Evolutionary conservation across 805 yeast species (phyloP).

Genomic region (Saccharomycopsis synnaedendra): DNA sequence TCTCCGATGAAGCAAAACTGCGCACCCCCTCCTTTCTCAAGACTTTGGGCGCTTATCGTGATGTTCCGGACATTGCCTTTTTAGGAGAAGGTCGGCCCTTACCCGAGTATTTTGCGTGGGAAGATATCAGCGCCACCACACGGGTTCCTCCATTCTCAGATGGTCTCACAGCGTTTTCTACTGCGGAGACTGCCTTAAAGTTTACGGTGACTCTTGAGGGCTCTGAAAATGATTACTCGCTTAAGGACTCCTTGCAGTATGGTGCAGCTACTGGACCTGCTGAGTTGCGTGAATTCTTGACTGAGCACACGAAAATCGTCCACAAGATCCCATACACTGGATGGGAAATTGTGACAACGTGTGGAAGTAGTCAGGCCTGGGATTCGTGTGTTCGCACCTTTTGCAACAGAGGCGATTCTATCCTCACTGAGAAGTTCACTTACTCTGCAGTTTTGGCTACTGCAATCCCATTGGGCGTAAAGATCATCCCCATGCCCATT

Average conservation of each 20-base stretch:
- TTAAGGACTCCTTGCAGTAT: constrained; percentile 66
- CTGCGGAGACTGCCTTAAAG: constrained; percentile 2
- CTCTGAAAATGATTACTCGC: constrained; percentile 38
- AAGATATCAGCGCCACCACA: constrained; percentile 40
- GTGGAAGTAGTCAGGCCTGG: constrained; percentile 63
- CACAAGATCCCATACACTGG: constrained; percentile 41
- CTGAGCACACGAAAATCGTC: constrained; percentile 36
- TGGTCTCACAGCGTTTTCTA: constrained; percentile 38
- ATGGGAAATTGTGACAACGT: constrained; percentile 47
- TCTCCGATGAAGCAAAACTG: constrained; percentile 5
- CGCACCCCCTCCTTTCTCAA: constrained; percentile 3
- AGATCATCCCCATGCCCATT: constrained; percentile 48
- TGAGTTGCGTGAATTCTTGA: constrained; percentile 43
- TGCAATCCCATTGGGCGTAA: constrained; percentile 47
- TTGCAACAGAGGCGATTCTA: constrained; percentile 41
- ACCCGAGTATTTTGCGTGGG: constrained; percentile 67
- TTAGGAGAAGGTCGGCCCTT: constrained; percentile 81
- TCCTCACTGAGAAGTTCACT: constrained; percentile 56
- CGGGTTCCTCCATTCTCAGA: constrained; percentile 53
- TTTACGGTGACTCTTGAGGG: constrained; percentile 12
- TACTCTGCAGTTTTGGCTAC: constrained; percentile 61
- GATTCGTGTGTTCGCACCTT: constrained; percentile 55
- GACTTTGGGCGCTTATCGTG: not conserved
- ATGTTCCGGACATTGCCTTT: constrained; percentile 50
- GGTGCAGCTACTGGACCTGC: constrained; percentile 61